Percentiles rank a stretch among this genome's conserved stretches.
Conservation (phyloP, 192 early-diverging fungal species). For the Geranomyces michiganensis region DNA sequence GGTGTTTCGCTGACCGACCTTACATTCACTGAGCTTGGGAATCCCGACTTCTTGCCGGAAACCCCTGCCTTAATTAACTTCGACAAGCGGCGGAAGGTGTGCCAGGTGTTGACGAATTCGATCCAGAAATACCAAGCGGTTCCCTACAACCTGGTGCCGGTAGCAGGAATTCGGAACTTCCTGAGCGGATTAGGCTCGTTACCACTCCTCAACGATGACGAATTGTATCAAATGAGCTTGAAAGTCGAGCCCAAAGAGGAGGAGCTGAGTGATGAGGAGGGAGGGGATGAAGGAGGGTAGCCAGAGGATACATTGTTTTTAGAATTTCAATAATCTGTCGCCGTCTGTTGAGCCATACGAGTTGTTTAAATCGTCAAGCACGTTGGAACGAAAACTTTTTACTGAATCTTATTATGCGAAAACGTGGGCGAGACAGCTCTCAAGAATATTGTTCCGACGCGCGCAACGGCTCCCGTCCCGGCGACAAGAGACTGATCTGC, state of each 20-base stretch:
- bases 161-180: conserved; percentile 43
- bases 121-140: conserved; percentile 51
- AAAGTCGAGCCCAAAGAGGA: conserved; percentile 52
- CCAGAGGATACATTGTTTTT: too few species aligned
- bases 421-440: too few species aligned
- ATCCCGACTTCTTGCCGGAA: conserved; percentile 55
- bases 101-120: conserved; percentile 40
- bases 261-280: conserved; percentile 39
- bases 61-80: conserved; percentile 55
- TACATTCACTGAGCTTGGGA: conserved; percentile 60
- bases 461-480: too few species aligned
- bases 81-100: conserved; percentile 61
- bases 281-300: conserved; percentile 15
- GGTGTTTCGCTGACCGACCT: conserved; percentile 62
- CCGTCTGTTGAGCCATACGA: too few species aligned
- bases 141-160: conserved; percentile 33
- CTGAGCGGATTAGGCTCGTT: conserved; percentile 14
- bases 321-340: too few species aligned
- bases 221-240: conserved; percentile 45
- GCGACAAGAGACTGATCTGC: too few species aligned
- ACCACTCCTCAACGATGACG: conserved; percentile 44
- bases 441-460: too few species aligned
- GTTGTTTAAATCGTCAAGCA: too few species aligned
- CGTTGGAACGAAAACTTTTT: too few species aligned
- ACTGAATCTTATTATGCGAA: too few species aligned